These are phyloP conservation scores for Verticillium nubilum DNA, from an alignment of 2,329 filamentous ascomycete genomes.

Conservation along the genomic window DNA sequence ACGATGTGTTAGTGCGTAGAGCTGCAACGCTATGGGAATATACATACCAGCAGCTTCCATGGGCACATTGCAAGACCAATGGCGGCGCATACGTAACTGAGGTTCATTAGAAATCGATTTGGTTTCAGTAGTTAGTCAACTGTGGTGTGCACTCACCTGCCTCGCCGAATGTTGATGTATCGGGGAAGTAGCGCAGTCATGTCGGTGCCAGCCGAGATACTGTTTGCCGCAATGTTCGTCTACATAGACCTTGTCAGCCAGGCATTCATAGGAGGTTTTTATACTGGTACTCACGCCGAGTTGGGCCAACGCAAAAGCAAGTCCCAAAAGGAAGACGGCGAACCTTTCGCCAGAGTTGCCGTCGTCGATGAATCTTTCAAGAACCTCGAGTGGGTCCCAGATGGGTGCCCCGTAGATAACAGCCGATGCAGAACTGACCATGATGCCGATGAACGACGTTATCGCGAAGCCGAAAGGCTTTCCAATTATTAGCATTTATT, in stretches of 20 bases:
- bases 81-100: constrained; percentile 77
- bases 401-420: constrained; percentile 61
- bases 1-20: neutral
- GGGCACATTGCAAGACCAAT: constrained; percentile 84
- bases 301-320: constrained; percentile 71
- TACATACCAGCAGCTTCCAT: constrained; percentile 54
- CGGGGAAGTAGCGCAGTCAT: constrained; percentile 75
- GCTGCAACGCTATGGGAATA: neutral
- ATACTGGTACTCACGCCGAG: constrained; percentile 41
- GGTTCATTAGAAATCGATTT: no score
- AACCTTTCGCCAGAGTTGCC: constrained; percentile 65
- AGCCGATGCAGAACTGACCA: constrained; percentile 67
- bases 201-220: constrained; percentile 76
- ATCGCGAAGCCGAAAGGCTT: constrained; percentile 62
- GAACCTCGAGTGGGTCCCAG: constrained; percentile 67
- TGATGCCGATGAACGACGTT: constrained; percentile 80
- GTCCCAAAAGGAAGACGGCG: constrained; percentile 68
- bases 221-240: constrained; percentile 88
- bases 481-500: neutral
- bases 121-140: no score
- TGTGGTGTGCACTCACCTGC: constrained; percentile 32
- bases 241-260: no score
- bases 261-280: neutral
- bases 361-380: constrained; percentile 63
- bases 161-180: constrained; percentile 79